Conservation (phyloP, 83 land plant genomes). For the Picea abies region DNA sequence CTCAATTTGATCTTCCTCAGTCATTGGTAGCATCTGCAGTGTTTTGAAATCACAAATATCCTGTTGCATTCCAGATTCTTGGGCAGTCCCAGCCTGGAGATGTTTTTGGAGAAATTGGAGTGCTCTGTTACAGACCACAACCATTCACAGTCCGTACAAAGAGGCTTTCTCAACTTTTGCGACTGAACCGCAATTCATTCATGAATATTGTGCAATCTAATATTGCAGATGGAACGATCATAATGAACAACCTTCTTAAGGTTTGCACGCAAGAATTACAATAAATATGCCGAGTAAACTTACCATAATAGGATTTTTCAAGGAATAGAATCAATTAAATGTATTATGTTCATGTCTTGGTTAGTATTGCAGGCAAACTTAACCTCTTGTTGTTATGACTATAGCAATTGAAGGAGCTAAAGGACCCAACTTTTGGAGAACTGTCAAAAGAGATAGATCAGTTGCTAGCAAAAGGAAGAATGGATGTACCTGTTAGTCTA, state of each 20-base stretch:
- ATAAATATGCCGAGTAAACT: neutral
- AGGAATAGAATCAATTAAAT: neutral
- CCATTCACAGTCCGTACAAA: slow-evolving; percentile 67
- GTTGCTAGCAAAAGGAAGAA: slow-evolving; percentile 54
- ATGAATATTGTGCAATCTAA: slow-evolving; percentile 64
- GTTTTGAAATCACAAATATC: neutral
- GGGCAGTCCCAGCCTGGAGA: slow-evolving; percentile 46
- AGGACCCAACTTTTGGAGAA: slow-evolving; percentile 46
- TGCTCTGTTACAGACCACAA: slow-evolving; percentile 78
- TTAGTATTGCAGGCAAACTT: neutral
- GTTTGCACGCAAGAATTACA: slow-evolving; percentile 21
- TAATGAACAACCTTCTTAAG: slow-evolving; percentile 74
- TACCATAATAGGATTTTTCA: neutral
- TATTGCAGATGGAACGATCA: slow-evolving; percentile 71
- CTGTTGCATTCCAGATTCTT: slow-evolving; percentile 27
- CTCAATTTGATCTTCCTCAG: neutral
- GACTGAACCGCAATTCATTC: slow-evolving; percentile 60
- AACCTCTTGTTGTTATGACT: slow-evolving; percentile 5
- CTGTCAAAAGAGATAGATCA: slow-evolving; percentile 52
- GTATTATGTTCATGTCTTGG: neutral
- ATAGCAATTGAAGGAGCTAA: slow-evolving; percentile 54
- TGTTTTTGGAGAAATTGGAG: slow-evolving; percentile 71
- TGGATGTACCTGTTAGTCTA: slow-evolving; percentile 66
- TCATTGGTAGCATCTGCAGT: neutral
- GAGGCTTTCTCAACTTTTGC: slow-evolving; percentile 62